Conservation (phyloP, 768 basidiomycete species). For the Boletus rubroflammeus region DNA sequence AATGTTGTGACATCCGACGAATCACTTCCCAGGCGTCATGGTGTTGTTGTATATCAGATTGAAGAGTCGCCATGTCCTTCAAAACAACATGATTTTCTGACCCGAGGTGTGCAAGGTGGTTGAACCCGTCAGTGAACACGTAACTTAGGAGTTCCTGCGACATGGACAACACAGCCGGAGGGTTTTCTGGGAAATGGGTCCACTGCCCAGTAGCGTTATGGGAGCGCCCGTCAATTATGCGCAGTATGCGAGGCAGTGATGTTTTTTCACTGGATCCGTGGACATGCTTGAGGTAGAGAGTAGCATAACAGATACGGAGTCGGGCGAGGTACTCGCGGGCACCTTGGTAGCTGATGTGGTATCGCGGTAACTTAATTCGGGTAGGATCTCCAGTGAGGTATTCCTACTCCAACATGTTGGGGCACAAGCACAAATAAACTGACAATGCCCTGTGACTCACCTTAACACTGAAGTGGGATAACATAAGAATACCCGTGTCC, state of each 20-base stretch:
- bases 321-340: constrained; percentile 8
- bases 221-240: neutral
- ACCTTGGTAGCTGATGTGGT: constrained; percentile 2
- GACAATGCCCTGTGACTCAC: neutral
- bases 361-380: neutral
- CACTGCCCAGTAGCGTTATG: neutral
- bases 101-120: constrained; percentile 6
- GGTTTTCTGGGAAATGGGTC: neutral
- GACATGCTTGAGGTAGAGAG: constrained; percentile 1
- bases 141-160: constrained; percentile 6
- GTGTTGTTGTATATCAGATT: neutral
- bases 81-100: neutral
- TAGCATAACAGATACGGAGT: constrained; percentile 2
- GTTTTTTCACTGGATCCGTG: neutral
- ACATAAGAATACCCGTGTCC: constrained; percentile 3
- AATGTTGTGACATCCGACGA: neutral
- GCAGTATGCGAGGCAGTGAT: neutral
- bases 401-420: constrained; percentile 1
- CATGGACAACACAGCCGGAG: neutral
- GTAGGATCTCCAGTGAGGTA: constrained; percentile 9
- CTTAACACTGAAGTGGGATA: constrained; percentile 27
- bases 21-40: neutral
- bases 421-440: neutral
- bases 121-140: neutral
- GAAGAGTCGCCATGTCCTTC: constrained; percentile 1